Conservation (phyloP, 2,329 filamentous ascomycete genomes). For the Curvularia spicifera region DNA sequence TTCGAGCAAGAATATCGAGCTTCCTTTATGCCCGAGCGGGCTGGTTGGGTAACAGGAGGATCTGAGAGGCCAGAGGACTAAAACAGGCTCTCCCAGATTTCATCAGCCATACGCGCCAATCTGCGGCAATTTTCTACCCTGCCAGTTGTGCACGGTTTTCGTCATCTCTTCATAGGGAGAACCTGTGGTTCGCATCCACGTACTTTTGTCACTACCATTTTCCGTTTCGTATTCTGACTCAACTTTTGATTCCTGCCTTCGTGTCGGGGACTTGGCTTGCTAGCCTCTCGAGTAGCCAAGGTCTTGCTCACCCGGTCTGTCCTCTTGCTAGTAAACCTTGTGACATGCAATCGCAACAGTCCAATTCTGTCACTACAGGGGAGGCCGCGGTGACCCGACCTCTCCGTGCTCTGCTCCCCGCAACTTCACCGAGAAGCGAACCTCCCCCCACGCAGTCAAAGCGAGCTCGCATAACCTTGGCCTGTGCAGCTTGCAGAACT, state of each 20-base stretch:
- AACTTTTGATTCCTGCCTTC: not conserved
- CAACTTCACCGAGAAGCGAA: slow-evolving; percentile 15
- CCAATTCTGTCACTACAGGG: slow-evolving; percentile 5
- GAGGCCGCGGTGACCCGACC: slow-evolving; percentile 11
- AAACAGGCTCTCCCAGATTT: not conserved
- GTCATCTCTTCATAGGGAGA: not conserved
- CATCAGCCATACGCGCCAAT: not conserved
- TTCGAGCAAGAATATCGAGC: not conserved
- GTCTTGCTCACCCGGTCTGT: not conserved
- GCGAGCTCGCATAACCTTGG: slow-evolving; percentile 22
- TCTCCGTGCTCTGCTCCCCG: slow-evolving; percentile 25
- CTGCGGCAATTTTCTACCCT: not conserved
- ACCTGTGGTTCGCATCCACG: not conserved
- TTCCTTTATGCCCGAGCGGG: not conserved
- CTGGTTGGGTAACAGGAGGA: slow-evolving; percentile 5
- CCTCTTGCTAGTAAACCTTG: not conserved
- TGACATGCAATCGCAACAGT: slow-evolving; percentile 9
- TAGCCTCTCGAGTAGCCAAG: not conserved
- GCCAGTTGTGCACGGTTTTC: not conserved
- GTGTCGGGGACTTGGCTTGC: not conserved
- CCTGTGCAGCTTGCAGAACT: slow-evolving; percentile 27
- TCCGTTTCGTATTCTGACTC: not conserved
- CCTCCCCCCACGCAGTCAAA: slow-evolving; percentile 15
- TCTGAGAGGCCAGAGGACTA: not conserved
- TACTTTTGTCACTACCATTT: not conserved